phyloP scores from a whole-genome alignment of 306 rosid genomes.

The Senna siamea region DNA sequence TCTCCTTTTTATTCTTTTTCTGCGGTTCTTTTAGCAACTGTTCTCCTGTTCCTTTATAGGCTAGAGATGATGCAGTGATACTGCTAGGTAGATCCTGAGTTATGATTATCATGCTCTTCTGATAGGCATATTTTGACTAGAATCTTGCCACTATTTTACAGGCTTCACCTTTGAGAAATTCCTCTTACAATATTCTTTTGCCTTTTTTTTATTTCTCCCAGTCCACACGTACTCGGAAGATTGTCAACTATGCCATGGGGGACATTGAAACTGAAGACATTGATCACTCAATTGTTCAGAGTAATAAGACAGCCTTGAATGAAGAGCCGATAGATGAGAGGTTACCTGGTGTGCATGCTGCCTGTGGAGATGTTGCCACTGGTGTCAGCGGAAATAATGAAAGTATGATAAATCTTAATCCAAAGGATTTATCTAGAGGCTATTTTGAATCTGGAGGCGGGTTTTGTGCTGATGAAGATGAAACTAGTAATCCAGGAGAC shows the following conservation, averaged over 20 bases:
- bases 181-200: neutral
- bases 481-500: conserved; percentile 36
- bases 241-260: conserved; percentile 54
- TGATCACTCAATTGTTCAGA: conserved; percentile 44
- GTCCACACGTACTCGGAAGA: conserved; percentile 72
- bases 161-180: conserved; percentile 28
- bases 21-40: neutral
- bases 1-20: neutral
- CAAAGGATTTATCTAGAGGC: conserved; percentile 32
- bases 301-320: conserved; percentile 34
- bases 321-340: conserved; percentile 43
- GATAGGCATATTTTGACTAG: neutral
- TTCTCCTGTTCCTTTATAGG: neutral
- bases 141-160: neutral
- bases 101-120: neutral
- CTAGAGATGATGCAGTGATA: conserved; percentile 10
- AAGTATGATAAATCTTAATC: conserved; percentile 30
- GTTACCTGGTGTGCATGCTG: conserved; percentile 21
- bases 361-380: conserved; percentile 36
- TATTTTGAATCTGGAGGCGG: conserved; percentile 52
- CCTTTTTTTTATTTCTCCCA: conserved; percentile 33
- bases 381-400: conserved; percentile 38
- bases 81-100: neutral
- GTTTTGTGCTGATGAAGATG: conserved; percentile 43
- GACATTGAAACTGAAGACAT: conserved; percentile 54